Base-by-base conservation (phyloP, 2,329 filamentous ascomycete species). In the Chaetomium sp. region DNA sequence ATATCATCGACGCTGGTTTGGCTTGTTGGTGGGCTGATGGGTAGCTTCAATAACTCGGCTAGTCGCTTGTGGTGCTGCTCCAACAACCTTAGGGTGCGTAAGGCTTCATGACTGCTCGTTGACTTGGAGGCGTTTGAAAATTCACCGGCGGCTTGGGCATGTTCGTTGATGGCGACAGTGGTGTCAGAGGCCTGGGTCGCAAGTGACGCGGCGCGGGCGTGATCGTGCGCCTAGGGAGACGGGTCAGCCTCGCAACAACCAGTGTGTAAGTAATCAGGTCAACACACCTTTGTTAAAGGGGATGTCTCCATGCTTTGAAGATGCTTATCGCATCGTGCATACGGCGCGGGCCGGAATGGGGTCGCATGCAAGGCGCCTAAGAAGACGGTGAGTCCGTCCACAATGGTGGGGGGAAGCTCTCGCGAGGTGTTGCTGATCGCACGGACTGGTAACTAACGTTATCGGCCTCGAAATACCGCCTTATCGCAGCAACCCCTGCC, bases 11-110 rank as follows among this genome's bases (percentile, higher is more conserved):
- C 62, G 12, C 69, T 54, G 36, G 60, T 58, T 41, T 72, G 71
- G 6, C 72, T 68, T 55, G 19, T 27, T 27, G 78, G 57, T 7
- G 53, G 74, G 52, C 79, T 79, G 68, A 77, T 73, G 40, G 88
- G 86, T 44, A 87, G 81, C 66, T 87, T 87, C 61, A 97, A 81
- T 43, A 96, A 82, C 61, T 87, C 84, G 12, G 91, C 90, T 10
- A 97, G 84, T 59, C 84, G 85, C 62, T 85, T 82, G 69, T 99
- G 94, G 69, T 99, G 90, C 60, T 88, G 80, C 71, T 96, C 90
- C 56, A 99, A 84, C 2, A 97, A 80, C 62, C 81, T 83, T 58
- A 99, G 77, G 8, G 91, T 94, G 52, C 94, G 84, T 49, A 95
- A 73, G 11, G 91, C 92, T 77, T 96, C 79, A 60, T 79, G 68